These are phyloP conservation scores for Diaporthe sp. DNA, from an alignment of 2,329 filamentous ascomycete genomes.

Conservation along the genomic window DNA sequence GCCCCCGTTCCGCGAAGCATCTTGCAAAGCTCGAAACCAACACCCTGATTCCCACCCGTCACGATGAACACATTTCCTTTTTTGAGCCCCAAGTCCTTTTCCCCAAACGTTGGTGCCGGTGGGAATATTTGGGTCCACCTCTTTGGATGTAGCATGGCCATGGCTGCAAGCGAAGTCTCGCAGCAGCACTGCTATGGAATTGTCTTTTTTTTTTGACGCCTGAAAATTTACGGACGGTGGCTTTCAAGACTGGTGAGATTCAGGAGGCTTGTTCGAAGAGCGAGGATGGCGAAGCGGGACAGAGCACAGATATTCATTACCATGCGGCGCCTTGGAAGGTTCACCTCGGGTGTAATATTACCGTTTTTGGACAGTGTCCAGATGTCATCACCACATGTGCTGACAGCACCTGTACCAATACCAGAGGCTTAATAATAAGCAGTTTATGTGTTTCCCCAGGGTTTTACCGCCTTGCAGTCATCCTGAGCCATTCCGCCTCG, in stretches of 20 bases:
- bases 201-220: no score
- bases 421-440: background rate
- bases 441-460: background rate
- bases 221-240: no score
- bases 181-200: background rate
- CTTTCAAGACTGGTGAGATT: background rate
- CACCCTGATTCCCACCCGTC: conserved; percentile 48
- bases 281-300: background rate
- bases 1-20: conserved; percentile 62
- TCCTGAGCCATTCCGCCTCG: background rate
- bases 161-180: background rate
- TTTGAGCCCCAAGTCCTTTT: background rate
- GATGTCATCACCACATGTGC: no score
- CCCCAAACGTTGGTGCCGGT: conserved; percentile 1
- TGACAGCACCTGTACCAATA: background rate
- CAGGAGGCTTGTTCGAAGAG: background rate
- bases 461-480: no score
- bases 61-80: conserved; percentile 56
- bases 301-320: background rate
- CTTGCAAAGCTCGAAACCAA: conserved; percentile 59
- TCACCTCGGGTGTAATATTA: background rate
- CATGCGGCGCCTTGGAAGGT: background rate
- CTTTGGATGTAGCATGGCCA: conserved; percentile 15
- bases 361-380: background rate
- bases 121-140: conserved; percentile 19